Conservation (phyloP, 2,329 filamentous ascomycete species). For the Massarina eburnea region DNA sequence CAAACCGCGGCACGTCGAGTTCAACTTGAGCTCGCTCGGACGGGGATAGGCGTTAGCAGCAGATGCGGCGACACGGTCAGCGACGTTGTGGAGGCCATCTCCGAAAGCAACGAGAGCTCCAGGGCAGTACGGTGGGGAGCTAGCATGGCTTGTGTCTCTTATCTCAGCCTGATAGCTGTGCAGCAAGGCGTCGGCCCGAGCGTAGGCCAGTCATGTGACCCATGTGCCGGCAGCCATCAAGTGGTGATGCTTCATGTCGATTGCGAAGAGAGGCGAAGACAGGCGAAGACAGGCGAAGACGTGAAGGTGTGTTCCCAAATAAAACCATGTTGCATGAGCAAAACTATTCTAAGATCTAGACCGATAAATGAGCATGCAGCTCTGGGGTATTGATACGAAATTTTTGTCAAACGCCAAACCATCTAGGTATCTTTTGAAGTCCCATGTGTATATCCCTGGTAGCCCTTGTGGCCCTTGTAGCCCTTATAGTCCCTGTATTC, state of each 20-base stretch:
- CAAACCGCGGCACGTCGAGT: slow-evolving; percentile 1
- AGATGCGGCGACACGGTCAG: slow-evolving; percentile 3
- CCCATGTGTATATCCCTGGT: slow-evolving; percentile 14
- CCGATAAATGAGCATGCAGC: background rate
- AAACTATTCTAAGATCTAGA: slow-evolving; percentile 13
- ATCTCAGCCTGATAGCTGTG: slow-evolving; percentile 11
- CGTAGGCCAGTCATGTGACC: background rate
- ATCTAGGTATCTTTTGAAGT: slow-evolving; percentile 9
- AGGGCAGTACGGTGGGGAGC: slow-evolving; percentile 2
- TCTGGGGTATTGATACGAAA: slow-evolving; percentile 13
- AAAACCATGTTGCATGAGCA: slow-evolving; percentile 14
- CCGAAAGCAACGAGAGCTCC: slow-evolving; percentile 22
- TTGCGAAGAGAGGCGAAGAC: too few relatives aligned
- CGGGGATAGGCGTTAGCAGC: slow-evolving; percentile 14
- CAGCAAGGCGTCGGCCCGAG: background rate
- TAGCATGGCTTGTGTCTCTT: slow-evolving; percentile 13
- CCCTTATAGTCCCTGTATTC: too few relatives aligned
- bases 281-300: background rate
- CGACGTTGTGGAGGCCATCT: slow-evolving; percentile 15
- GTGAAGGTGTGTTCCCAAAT: background rate
- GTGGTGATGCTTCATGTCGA: too few relatives aligned
- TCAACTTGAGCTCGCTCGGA: slow-evolving; percentile 12
- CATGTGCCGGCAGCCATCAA: background rate
- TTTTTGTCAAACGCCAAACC: slow-evolving; percentile 19
- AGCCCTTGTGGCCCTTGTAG: too few relatives aligned